These are phyloP conservation scores for Fraxinus latifolia DNA, from an alignment of 305 asterid genomes.

Conservation along the genomic window DNA sequence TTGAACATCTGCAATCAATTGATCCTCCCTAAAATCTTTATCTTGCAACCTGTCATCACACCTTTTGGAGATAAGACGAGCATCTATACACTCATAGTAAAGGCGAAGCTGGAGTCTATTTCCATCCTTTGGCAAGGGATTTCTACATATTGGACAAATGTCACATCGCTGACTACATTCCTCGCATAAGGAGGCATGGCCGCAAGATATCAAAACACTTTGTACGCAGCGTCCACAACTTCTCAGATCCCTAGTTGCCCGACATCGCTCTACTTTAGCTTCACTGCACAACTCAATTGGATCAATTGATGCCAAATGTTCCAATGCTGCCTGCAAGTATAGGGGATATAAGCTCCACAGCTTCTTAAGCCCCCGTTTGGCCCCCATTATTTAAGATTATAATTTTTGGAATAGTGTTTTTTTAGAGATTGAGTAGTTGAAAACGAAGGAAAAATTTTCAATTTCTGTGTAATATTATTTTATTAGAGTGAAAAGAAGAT, in stretches of 20 bases:
- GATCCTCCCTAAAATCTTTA: constrained; percentile 51
- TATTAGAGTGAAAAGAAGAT: not conserved
- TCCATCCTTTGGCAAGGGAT: constrained; percentile 54
- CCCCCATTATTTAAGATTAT: not conserved
- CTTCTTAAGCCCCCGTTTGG: not conserved
- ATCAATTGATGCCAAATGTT: constrained; percentile 76
- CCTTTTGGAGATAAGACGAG: constrained; percentile 75
- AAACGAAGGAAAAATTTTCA: not conserved
- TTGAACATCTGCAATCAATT: constrained; percentile 66
- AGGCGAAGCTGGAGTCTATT: constrained; percentile 70
- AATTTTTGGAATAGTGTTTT: not conserved
- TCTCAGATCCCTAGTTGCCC: constrained; percentile 94
- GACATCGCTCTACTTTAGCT: constrained; percentile 90
- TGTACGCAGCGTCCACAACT: constrained; percentile 82
- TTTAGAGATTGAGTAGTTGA: not conserved
- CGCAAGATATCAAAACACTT: constrained; percentile 65
- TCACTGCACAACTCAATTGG: constrained; percentile 80
- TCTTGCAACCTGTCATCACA: constrained; percentile 73
- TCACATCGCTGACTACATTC: constrained; percentile 92
- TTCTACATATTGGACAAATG: constrained; percentile 86
- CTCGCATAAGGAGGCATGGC: constrained; percentile 92
- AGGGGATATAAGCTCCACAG: constrained; percentile 10
- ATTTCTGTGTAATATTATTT: too few relatives aligned
- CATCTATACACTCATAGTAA: constrained; percentile 84
- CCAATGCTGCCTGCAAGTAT: constrained; percentile 61